Evolutionary conservation across 306 rosid species (phyloP), one percentile per base, ranked within the genome.

Genomic region (Rubus parviflorus): DNA sequence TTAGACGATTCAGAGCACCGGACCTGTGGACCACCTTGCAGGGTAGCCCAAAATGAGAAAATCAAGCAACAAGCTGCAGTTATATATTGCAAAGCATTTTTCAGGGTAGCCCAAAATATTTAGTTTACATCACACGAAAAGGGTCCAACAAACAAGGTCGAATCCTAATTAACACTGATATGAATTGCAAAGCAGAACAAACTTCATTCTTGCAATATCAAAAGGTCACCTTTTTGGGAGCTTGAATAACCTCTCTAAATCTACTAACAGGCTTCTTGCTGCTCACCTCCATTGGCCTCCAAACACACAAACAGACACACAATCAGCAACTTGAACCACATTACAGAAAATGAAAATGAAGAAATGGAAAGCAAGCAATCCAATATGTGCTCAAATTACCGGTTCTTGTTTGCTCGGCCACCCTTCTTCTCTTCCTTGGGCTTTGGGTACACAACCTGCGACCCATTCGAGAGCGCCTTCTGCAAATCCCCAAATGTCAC

Each of bases 241-340:
- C 93, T 82, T 90, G 96, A 19, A 92, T 77, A 19, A 89, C 89
- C 61, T 90, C 98, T 85, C 97, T 86, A 51, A 80, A 81, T 72
- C 83, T 78, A 79, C 91, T 60, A 12, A 74, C 68, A 15, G 77
- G 77, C 56, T 43, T 74, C 30, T 83, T 90, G 87, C 97, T 71
- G 77, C 92, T 90, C 68, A 72, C 97, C 81, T 95, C 97, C 95
- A 89, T 89, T 30, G 98, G 98, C 92, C 98, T 95, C 72, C 61
- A 69, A 25, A 15, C 51, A 54, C 49, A 81, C 70, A 77, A 74
- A 45, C 30, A 49, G 49, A 79, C 63, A 52, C 15, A 56, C 35
- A 82, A 54, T 48, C 54, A 77, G 46, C 53, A 52, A 77, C 67
- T 81, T 66, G 8, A 49, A 79, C 48, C 48, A 22, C 42, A 23